Conservation (phyloP, 306 rosid species). For the Hippophae tibetana region DNA sequence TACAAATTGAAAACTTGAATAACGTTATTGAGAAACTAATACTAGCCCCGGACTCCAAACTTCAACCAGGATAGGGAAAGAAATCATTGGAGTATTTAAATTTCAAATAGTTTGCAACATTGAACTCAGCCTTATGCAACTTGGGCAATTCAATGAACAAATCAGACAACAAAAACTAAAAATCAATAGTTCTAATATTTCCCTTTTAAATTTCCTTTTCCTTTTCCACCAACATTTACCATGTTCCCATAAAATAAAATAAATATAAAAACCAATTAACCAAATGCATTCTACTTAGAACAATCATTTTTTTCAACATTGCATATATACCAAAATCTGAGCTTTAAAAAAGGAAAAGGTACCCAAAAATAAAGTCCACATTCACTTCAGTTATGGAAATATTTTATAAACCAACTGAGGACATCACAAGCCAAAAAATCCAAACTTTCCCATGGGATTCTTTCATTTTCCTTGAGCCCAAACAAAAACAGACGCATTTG, state of each 20-base stretch:
- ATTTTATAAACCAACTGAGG: too few species aligned
- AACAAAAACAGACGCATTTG: constrained; percentile 4
- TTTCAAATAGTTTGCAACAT: not conserved
- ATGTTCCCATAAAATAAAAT: not conserved
- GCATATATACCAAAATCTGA: too few species aligned
- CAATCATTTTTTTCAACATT: not conserved
- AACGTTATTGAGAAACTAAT: too few species aligned
- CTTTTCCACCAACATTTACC: not conserved
- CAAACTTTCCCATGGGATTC: constrained; percentile 3
- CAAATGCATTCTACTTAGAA: not conserved
- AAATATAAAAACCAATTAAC: not conserved
- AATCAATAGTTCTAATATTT: not conserved
- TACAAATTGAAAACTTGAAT: not conserved
- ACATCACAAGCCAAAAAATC: not conserved
- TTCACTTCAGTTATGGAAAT: not conserved
- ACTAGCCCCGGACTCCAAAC: too few species aligned
- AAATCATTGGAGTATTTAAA: not conserved
- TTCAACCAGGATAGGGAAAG: too few species aligned
- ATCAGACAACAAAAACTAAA: not conserved
- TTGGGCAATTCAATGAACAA: not conserved
- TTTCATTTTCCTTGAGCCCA: constrained; percentile 23
- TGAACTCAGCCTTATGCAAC: not conserved
- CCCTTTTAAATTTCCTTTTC: not conserved
- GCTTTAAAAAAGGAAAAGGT: too few species aligned
- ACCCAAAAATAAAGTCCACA: constrained; percentile 1